Conservation (phyloP, 2,329 filamentous ascomycete species). For the Aspergillus luchuensis region DNA sequence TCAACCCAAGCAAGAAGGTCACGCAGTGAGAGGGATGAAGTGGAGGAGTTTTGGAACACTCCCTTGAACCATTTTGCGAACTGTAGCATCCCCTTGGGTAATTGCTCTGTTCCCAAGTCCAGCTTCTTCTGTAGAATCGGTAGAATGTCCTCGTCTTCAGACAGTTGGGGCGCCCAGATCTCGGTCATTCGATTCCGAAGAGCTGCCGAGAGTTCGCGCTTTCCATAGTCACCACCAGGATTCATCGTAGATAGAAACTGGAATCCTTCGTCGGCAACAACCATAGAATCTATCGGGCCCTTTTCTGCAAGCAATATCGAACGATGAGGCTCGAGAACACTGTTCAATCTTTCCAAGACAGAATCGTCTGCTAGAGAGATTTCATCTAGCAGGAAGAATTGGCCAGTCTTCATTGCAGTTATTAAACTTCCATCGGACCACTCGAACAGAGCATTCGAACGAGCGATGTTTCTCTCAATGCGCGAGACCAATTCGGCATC, state of each 20-base stretch:
- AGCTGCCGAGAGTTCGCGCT: conserved; percentile 93
- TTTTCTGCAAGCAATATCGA: conserved; percentile 92
- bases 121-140: conserved; percentile 85
- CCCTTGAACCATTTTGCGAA: conserved; percentile 94
- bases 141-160: conserved; percentile 79
- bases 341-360: conserved; percentile 93
- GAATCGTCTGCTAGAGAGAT: conserved; percentile 98
- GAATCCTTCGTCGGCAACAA: conserved; percentile 76
- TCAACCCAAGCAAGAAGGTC: conserved; percentile 92
- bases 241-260: conserved; percentile 99
- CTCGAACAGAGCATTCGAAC: conserved; percentile 86
- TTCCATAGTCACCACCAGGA: conserved; percentile 96
- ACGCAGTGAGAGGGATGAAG: conserved; percentile 82
- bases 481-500: conserved; percentile 50
- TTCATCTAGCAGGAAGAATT: conserved; percentile 93
- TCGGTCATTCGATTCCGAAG: conserved; percentile 96
- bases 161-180: conserved; percentile 93
- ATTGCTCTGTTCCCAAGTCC: conserved; percentile 53
- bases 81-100: conserved; percentile 71
- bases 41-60: conserved; percentile 72
- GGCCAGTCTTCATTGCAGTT: conserved; percentile 85
- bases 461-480: conserved; percentile 54
- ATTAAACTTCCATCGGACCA: conserved; percentile 95
- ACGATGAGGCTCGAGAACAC: conserved; percentile 85
- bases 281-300: conserved; percentile 77